phyloP scores from a whole-genome alignment of 805 yeast genomes.

The Candida ficus region DNA sequence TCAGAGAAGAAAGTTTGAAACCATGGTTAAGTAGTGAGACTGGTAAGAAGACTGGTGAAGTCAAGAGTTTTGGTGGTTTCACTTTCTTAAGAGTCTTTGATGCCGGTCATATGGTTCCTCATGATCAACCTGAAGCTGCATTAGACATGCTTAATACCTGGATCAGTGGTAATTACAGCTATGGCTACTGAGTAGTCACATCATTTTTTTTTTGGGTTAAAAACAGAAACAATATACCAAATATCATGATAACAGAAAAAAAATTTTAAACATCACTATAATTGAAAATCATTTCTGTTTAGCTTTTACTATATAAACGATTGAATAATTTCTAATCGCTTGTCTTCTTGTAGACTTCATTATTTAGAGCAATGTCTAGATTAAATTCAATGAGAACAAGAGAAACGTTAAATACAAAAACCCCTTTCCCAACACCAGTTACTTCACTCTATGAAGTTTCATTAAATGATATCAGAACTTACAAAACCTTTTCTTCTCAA shows the following conservation, averaged over 20 bases:
- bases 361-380: not conserved
- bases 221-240: too few species aligned
- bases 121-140: conserved; percentile 74
- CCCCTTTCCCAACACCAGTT: not conserved
- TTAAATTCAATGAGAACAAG: not conserved
- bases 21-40: conserved; percentile 36
- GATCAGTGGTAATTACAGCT: conserved; percentile 45
- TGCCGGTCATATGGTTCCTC: conserved; percentile 94
- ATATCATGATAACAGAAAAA: not conserved
- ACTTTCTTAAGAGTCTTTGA: conserved; percentile 73
- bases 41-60: conserved; percentile 57
- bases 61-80: conserved; percentile 64
- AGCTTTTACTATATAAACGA: not conserved
- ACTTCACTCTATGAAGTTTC: not conserved
- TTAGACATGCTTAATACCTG: conserved; percentile 70
- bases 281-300: not conserved
- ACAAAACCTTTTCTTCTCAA: not conserved
- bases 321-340: too few species aligned
- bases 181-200: conserved; percentile 6
- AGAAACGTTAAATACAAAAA: not conserved
- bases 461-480: not conserved
- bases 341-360: not conserved
- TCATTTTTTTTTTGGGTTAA: not conserved
- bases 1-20: conserved; percentile 34
- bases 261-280: not conserved